Conservation (phyloP, 2,329 filamentous ascomycete species). For the Ophiostoma australiae region DNA sequence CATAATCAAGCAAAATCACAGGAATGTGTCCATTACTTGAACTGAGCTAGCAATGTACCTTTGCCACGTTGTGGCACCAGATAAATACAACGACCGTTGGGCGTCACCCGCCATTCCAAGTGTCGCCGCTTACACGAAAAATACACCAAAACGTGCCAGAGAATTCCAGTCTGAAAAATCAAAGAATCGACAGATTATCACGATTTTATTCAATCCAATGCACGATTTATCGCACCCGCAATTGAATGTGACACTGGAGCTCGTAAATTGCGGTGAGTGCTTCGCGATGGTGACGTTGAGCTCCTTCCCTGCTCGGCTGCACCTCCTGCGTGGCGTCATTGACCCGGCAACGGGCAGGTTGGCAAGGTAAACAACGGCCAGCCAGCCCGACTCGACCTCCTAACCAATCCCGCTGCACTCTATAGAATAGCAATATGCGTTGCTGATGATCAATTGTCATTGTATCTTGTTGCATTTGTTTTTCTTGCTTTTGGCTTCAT, state of each 20-base stretch:
- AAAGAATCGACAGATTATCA: neutral
- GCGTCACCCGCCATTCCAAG: constrained; percentile 23
- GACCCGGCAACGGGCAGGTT: constrained; percentile 25
- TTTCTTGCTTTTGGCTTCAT: neutral
- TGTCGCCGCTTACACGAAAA: constrained; percentile 9
- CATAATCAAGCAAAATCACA: neutral
- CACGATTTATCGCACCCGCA: neutral
- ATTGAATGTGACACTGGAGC: too few relatives aligned
- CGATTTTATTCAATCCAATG: neutral
- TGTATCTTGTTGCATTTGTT: neutral
- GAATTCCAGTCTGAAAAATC: constrained; percentile 16
- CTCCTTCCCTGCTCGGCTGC: neutral
- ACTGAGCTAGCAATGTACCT: neutral
- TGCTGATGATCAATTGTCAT: neutral
- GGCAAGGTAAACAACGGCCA: constrained; percentile 25
- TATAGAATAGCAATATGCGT: too few relatives aligned
- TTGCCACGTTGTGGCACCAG: neutral
- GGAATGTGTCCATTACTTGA: neutral
- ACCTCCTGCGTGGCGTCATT: constrained; percentile 18
- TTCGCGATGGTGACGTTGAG: neutral
- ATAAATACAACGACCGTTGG: constrained; percentile 7
- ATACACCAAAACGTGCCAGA: constrained; percentile 12
- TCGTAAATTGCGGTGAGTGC: neutral
- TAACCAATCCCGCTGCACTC: too few relatives aligned
- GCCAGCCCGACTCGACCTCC: neutral